These are phyloP conservation scores for Salix arbutifolia DNA, from an alignment of 345 rosid genomes.

Conservation along the genomic window DNA sequence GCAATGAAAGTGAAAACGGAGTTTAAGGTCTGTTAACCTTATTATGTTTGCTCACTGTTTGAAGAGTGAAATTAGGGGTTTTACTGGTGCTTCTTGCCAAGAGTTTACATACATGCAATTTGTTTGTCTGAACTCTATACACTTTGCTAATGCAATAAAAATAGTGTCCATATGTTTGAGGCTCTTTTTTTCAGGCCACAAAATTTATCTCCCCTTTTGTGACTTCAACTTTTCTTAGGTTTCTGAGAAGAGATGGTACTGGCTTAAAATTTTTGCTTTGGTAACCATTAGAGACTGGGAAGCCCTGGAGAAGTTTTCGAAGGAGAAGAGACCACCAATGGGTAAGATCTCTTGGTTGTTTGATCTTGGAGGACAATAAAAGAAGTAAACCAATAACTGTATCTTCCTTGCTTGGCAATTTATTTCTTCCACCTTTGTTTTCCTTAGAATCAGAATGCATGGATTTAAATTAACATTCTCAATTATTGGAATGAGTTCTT, in stretches of 20 bases:
- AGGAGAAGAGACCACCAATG: slow-evolving; percentile 87
- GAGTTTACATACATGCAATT: background rate
- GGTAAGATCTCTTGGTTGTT: slow-evolving; percentile 37
- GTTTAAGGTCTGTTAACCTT: slow-evolving; percentile 53
- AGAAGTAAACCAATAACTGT: background rate
- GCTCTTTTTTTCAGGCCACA: background rate
- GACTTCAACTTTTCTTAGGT: slow-evolving; percentile 41
- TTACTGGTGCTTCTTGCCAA: background rate
- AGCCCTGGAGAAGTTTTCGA: slow-evolving; percentile 85
- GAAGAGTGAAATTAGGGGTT: background rate
- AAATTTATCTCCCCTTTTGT: background rate
- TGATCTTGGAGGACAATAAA: background rate
- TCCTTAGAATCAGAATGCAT: background rate
- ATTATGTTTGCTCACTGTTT: background rate
- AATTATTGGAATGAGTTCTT: background rate
- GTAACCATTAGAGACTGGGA: slow-evolving; percentile 93
- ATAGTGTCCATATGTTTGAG: background rate
- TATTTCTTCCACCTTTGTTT: background rate
- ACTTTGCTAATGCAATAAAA: background rate
- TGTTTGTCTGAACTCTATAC: background rate
- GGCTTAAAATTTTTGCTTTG: slow-evolving; percentile 90
- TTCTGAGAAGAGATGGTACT: slow-evolving; percentile 93
- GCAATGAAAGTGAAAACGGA: slow-evolving; percentile 60
- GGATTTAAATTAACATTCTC: background rate
- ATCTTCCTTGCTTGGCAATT: background rate